phyloP scores from a whole-genome alignment of 441 rosid species.

The Metrosideros polymorpha region DNA sequence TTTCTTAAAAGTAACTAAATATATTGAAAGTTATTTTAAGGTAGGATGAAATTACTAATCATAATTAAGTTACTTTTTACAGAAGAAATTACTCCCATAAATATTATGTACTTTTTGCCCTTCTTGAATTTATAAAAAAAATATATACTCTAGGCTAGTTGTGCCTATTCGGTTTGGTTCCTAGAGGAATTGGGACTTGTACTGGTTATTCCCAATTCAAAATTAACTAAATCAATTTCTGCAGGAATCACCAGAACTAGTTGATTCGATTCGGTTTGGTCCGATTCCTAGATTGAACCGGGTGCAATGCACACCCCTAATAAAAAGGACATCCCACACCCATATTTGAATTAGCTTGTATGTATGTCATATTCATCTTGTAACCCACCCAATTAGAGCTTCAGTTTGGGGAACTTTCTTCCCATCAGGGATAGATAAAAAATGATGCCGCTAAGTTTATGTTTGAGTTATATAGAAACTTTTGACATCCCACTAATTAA shows the following conservation, averaged over 20 bases:
- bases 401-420: background rate
- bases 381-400: background rate
- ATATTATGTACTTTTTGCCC: background rate
- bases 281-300: background rate
- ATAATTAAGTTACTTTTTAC: no score
- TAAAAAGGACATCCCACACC: background rate
- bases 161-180: fast-evolving
- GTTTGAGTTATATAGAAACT: background rate
- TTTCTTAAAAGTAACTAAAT: no score
- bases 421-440: background rate
- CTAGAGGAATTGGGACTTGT: background rate
- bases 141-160: background rate
- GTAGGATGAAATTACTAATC: background rate
- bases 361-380: background rate
- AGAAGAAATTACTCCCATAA: background rate
- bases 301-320: background rate
- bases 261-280: background rate
- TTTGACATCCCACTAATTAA: background rate
- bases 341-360: background rate
- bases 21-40: no score
- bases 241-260: background rate
- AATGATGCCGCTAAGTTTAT: background rate
- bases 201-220: background rate
- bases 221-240: background rate
- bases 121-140: fast-evolving